A percentile compares a stretch with the other conserved stretches of the same genome.
These are phyloP conservation scores for Syncephalis plumigaleata DNA, from an alignment of 371 early-diverging fungal genomes.

Conservation along the genomic window DNA sequence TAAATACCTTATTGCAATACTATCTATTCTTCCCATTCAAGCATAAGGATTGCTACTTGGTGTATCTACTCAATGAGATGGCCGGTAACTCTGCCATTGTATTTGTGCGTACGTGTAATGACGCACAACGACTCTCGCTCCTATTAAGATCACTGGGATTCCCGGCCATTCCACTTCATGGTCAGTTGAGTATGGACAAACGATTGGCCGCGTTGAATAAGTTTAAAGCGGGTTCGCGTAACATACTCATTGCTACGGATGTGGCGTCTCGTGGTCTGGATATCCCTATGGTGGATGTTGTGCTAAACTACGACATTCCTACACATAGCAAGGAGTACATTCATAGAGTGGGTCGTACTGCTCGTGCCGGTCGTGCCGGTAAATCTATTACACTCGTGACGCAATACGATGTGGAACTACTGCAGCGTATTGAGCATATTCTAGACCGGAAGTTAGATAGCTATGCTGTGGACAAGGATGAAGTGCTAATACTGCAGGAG, in stretches of 20 bases:
- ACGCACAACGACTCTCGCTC: conserved; percentile 65
- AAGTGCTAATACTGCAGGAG: conserved; percentile 78
- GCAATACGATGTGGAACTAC: conserved; percentile 90
- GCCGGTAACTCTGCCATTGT: conserved; percentile 83
- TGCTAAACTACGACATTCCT: conserved; percentile 96
- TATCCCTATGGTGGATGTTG: conserved; percentile 89
- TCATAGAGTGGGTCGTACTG: conserved; percentile 96
- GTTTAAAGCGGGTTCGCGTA: conserved; percentile 74
- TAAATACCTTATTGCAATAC: conserved; percentile 80
- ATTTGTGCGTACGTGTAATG: conserved; percentile 77
- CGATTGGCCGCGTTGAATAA: conserved; percentile 81
- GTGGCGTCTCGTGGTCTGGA: conserved; percentile 92
- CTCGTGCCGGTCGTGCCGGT: conserved; percentile 87
- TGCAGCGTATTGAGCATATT: conserved; percentile 84
- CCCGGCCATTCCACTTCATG: conserved; percentile 85
- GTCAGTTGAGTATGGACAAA: conserved; percentile 81
- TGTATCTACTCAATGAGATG: conserved; percentile 80
- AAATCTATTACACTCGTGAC: conserved; percentile 92
- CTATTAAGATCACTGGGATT: conserved; percentile 83
- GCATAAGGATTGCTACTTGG: conserved; percentile 87
- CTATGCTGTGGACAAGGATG: conserved; percentile 69
- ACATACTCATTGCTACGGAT: conserved; percentile 92
- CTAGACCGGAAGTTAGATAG: conserved; percentile 67
- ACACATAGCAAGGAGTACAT: conserved; percentile 86
- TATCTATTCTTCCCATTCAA: conserved; percentile 92